Evolutionary conservation across 257 asterid genomes (phyloP), one percentile per base, ranked within the genome.

Genomic region (Coffea eugenioides): DNA sequence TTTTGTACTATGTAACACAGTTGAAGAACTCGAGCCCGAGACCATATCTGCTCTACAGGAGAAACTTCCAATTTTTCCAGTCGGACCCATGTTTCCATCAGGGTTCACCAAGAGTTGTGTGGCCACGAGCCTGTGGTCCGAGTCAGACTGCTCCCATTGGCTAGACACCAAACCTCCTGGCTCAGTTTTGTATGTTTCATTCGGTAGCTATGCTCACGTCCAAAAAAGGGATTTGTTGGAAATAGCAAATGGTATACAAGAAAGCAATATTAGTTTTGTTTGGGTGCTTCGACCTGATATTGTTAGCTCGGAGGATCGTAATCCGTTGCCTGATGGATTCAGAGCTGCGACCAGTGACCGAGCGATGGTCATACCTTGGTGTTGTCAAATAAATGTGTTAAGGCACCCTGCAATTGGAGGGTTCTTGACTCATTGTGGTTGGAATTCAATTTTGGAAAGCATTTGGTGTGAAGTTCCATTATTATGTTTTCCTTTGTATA

Each of bases 211-310:
- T 70, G 88, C 88, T 16, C 89, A 86, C 75, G 74, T 86, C 3
- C 64, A 81, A 1, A 83, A 79, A 79, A 14, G 27, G 31, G 86
- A 83, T 39, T 78, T 89, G 6, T 11, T 73, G 10, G 89, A 86
- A 48, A 86, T 84, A 76, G 91, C 90, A 1, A 69, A 82, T 36
- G 91, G 93, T 43, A 65, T 88, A 4, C 15, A 68, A 4, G 74
- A 80, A 0, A 89, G 93, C 71, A 75, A 82, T 12, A 81, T 85
- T 20, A 67, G 69, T 36, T 93, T 93, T 77, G 76, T 93, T 73
- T 91, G 96, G 97, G 94, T 92, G 20, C 73, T 90, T 73, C 83
- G 97, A 39, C 93, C 94, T 41, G 97, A 91, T 56, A 88, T 91
- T 13, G 92, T 91, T 34, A 88, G 81, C 86, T 88, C 96, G 0